Conservation (phyloP, 768 basidiomycete genomes). For the Phlegmacium glaucopus region DNA sequence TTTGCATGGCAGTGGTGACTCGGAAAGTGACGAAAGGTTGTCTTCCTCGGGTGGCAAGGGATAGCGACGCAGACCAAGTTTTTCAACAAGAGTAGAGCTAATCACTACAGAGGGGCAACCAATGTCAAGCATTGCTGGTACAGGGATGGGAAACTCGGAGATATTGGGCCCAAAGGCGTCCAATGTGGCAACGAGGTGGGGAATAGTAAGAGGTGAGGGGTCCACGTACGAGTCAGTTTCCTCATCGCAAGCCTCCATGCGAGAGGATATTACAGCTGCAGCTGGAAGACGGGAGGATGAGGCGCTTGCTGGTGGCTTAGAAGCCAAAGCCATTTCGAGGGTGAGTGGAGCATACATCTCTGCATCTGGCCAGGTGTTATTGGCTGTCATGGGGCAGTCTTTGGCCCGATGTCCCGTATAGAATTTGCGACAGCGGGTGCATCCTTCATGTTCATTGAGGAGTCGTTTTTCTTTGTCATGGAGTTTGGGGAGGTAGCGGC, state of each 20-base stretch:
- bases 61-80: slow-evolving; percentile 11
- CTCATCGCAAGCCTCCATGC: neutral
- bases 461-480: slow-evolving; percentile 5
- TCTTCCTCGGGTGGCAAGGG: slow-evolving; percentile 19
- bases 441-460: slow-evolving; percentile 12
- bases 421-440: slow-evolving; percentile 11
- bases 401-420: slow-evolving; percentile 5
- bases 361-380: slow-evolving; percentile 6
- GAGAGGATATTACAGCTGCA: neutral
- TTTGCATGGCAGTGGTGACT: slow-evolving; percentile 8
- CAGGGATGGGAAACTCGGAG: neutral
- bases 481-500: slow-evolving; percentile 6
- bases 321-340: neutral
- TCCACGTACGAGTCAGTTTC: slow-evolving; percentile 1
- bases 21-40: slow-evolving; percentile 13
- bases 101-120: slow-evolving; percentile 21
- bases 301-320: neutral
- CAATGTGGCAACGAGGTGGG: neutral
- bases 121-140: slow-evolving; percentile 14
- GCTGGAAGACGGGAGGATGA: neutral
- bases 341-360: slow-evolving; percentile 6
- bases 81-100: slow-evolving; percentile 5
- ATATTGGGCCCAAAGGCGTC: neutral
- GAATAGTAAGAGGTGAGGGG: neutral
- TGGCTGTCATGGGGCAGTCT: slow-evolving; percentile 3